Evolutionary conservation across 495 filamentous ascomycete genomes (phyloP), one percentile per base, ranked within the genome.

Genomic region (Xylaria bambusicola): DNA sequence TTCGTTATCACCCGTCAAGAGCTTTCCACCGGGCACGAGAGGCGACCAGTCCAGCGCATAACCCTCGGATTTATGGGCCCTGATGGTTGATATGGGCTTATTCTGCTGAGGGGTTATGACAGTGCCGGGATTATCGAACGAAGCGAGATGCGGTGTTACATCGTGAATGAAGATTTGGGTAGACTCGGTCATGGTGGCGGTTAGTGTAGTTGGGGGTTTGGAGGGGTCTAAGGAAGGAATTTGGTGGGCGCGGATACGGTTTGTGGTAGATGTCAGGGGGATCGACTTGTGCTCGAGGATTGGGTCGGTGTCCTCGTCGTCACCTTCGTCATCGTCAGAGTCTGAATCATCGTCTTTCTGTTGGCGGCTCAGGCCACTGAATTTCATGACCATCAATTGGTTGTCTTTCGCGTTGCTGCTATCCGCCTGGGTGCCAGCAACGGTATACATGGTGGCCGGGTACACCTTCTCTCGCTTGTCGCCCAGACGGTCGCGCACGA

Each of bases 21-120:
- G 86, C 73, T 93, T 95, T 35, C 93, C 93, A 24, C 75, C 74
- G 5, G 78, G 72, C 27, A 91, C 80, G 10, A 89, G 75, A 0
- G 89, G 88, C 26, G 92, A 96, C 94, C 94, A 98, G 70, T 97
- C 94, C 13, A 98, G 73, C 0, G 90, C 94, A 68, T 97, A 98
- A 45, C 94, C 94, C 77, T 98, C 94, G 8, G 86, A 77, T 74
- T 90, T 92, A 80, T 98, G 94, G 73, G 93, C 91, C 58, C 88
- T 85, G 58, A 98, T 87, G 12, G 91, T 96, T 46, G 83, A 88
- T 21, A 94, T 71, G 24, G 94, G 90, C 70, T 94, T 94, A 61
- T 88, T 92, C 58, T 92, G 88, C 49, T 88, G 86, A 2, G 92
- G 84, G 2, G 87, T 86, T 56, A 97, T 82, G 47, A 86, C 75